Percentiles rank a stretch among this genome's conserved stretches.
Evolutionary conservation across 257 asterid species (phyloP).

Genomic region (Nicotiana tomentosiformis): DNA sequence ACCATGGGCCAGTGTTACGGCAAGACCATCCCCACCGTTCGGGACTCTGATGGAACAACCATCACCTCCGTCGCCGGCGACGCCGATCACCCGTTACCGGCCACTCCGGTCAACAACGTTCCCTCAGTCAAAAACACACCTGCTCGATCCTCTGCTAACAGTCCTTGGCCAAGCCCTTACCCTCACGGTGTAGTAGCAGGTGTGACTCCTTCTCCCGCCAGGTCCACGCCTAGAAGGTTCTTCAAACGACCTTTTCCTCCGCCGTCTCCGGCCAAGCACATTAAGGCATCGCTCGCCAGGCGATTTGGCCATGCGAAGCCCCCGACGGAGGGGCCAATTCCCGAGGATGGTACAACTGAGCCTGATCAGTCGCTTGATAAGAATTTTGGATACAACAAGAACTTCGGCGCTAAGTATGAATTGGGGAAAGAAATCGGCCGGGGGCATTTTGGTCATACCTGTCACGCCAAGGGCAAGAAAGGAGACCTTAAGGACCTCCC

Average conservation of each 20-base stretch:
- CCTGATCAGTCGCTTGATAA: slow-evolving; percentile 51
- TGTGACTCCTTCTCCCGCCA: slow-evolving; percentile 75
- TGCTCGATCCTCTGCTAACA: slow-evolving; percentile 61
- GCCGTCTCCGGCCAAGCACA: slow-evolving; percentile 96
- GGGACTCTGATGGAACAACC: slow-evolving; percentile 35
- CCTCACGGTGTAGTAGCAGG: slow-evolving; percentile 51
- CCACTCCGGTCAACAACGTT: slow-evolving; percentile 30
- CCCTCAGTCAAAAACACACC: slow-evolving; percentile 62
- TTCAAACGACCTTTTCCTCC: slow-evolving; percentile 87
- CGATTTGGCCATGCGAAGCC: slow-evolving; percentile 67
- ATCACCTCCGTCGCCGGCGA: slow-evolving; percentile 17
- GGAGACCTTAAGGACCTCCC: slow-evolving; percentile 79
- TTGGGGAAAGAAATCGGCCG: slow-evolving; percentile 92
- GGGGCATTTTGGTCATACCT: slow-evolving; percentile 98
- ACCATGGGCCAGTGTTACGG: slow-evolving; percentile 85
- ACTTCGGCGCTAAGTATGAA: slow-evolving; percentile 87
- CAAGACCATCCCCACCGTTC: slow-evolving; percentile 67
- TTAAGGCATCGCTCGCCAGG: slow-evolving; percentile 73
- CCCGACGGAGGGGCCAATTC: slow-evolving; percentile 68
- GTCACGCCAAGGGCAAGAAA: slow-evolving; percentile 67
- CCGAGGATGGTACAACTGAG: slow-evolving; percentile 52
- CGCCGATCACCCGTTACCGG: slow-evolving; percentile 26
- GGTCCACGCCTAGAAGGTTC: slow-evolving; percentile 86
- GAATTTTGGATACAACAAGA: slow-evolving; percentile 75
- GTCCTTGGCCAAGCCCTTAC: slow-evolving; percentile 87